Evolutionary conservation across 73 alveolate genomes (phyloP).

Genomic region (Tetrahymena thermophila): DNA sequence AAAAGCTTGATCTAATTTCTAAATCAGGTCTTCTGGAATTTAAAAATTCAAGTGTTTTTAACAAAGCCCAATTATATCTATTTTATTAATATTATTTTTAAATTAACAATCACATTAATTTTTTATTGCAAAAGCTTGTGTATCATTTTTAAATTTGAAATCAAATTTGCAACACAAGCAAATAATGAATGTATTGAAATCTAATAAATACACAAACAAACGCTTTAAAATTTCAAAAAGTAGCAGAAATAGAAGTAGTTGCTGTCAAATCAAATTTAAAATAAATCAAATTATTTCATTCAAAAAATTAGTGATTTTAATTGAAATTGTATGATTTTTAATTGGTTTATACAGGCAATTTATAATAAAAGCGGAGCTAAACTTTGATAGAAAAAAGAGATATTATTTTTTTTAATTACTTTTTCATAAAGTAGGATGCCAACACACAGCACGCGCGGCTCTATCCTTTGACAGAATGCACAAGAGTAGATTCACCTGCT

Average conservation of each 20-base stretch:
- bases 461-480: conserved; percentile 96
- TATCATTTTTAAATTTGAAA: neutral
- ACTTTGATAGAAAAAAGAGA: neutral
- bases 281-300: neutral
- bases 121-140: neutral
- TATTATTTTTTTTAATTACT: conserved; percentile 36
- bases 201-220: neutral
- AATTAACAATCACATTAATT: neutral
- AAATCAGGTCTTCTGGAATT: conserved; percentile 87
- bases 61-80: conserved; percentile 69
- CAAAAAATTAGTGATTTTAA: neutral
- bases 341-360: neutral
- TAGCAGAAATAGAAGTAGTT: neutral
- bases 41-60: conserved; percentile 76
- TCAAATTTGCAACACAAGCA: neutral
- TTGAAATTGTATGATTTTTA: neutral
- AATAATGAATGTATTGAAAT: neutral
- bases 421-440: conserved; percentile 87
- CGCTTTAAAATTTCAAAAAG: neutral
- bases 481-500: conserved; percentile 92
- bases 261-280: neutral
- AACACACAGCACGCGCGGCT: conserved; percentile 90
- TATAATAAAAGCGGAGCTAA: neutral
- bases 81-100: neutral
- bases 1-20: conserved; percentile 66